phyloP scores from a whole-genome alignment of 768 basidiomycete genomes.

The Auriscalpium vulgare region DNA sequence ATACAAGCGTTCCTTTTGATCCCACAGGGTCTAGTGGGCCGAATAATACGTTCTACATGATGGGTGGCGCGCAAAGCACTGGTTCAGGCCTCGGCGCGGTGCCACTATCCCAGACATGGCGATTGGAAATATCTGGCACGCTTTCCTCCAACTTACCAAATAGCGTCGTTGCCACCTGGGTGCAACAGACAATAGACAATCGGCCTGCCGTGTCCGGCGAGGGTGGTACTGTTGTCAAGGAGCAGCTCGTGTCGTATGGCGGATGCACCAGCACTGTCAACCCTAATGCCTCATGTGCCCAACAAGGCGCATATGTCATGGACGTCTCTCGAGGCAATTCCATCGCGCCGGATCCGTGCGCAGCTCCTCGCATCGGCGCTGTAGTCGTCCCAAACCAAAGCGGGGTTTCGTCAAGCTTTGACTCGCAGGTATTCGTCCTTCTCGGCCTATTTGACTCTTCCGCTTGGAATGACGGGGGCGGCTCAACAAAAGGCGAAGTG shows the following conservation, averaged over 20 bases:
- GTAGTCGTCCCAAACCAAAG: slow-evolving; percentile 57
- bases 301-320: slow-evolving; percentile 50
- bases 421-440: slow-evolving; percentile 58
- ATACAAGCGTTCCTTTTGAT: slow-evolving; percentile 31
- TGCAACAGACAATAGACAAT: slow-evolving; percentile 32
- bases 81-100: slow-evolving; percentile 20
- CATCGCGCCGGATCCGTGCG: slow-evolving; percentile 41
- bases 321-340: slow-evolving; percentile 45
- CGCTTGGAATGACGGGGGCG: slow-evolving; percentile 59
- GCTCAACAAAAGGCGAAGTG: slow-evolving; percentile 62
- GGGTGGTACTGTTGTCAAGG: slow-evolving; percentile 49
- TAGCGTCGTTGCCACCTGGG: slow-evolving; percentile 51
- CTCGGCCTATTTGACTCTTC: slow-evolving; percentile 60
- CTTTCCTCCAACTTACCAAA: slow-evolving; percentile 61
- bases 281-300: slow-evolving; percentile 44
- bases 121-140: slow-evolving; percentile 58
- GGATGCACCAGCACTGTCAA: slow-evolving; percentile 47
- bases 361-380: slow-evolving; percentile 53
- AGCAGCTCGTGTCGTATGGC: slow-evolving; percentile 46
- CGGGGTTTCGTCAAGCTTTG: slow-evolving; percentile 44
- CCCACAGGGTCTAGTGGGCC: slow-evolving; percentile 40
- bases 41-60: slow-evolving; percentile 67
- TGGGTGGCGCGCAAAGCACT: slow-evolving; percentile 56
- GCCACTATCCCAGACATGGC: slow-evolving; percentile 64
- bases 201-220: slow-evolving; percentile 38